These are phyloP conservation scores for Ottelia alismoides DNA, from an alignment of 106 monocot species.

Conservation along the genomic window DNA sequence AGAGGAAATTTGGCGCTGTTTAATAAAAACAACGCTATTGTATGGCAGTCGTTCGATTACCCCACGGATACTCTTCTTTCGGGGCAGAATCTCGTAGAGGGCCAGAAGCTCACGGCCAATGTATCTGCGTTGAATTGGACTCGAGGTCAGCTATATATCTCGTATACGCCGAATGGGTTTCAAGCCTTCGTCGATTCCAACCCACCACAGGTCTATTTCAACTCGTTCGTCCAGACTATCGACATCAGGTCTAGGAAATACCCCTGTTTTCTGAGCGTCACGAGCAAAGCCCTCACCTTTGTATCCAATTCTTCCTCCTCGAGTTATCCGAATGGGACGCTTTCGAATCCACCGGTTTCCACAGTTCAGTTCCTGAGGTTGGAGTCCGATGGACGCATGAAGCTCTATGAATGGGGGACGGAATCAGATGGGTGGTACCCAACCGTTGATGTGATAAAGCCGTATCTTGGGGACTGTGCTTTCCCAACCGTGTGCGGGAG, in stretches of 20 bases:
- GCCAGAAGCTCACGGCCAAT: not conserved
- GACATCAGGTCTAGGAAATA: too few species aligned
- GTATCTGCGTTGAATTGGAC: not conserved
- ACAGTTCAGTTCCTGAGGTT: slow-evolving; percentile 33
- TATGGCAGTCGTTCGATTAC: not conserved
- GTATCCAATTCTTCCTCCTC: too few species aligned
- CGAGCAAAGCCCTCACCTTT: too few species aligned
- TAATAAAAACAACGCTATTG: too few species aligned
- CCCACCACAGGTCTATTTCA: not conserved
- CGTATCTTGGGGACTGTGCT: not conserved
- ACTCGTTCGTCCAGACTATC: not conserved
- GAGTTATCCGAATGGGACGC: too few species aligned
- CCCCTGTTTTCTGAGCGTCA: too few species aligned
- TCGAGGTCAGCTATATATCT: not conserved
- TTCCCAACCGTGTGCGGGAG: not conserved
- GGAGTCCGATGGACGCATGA: slow-evolving; percentile 34
- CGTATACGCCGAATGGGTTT: not conserved
- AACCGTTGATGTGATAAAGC: not conserved
- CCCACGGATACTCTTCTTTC: not conserved
- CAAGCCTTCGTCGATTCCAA: not conserved
- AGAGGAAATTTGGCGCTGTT: not conserved
- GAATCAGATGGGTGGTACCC: not conserved
- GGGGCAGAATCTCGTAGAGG: not conserved
- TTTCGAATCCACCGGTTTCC: not conserved
- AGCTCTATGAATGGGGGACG: slow-evolving; percentile 22